phyloP scores from a whole-genome alignment of 495 filamentous ascomycete genomes.

The Neurospora sp. region DNA sequence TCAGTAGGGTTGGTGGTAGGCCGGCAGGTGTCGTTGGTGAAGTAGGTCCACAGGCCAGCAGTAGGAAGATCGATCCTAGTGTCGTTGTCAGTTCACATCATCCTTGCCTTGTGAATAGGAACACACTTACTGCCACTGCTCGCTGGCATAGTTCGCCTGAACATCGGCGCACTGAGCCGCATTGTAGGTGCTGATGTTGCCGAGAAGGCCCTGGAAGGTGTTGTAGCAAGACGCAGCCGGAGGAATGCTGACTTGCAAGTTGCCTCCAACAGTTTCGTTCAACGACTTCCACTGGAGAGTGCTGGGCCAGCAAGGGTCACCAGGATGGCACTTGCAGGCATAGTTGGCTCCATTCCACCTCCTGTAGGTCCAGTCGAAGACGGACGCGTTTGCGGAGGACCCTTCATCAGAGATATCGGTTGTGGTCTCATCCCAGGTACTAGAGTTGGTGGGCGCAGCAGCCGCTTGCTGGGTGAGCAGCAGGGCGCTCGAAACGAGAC shows the following conservation, averaged over 20 bases:
- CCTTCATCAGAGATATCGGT: background rate
- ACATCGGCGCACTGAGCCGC: slow-evolving; percentile 25
- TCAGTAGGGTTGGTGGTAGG: slow-evolving; percentile 31
- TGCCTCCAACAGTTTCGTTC: slow-evolving; percentile 31
- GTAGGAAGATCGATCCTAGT: slow-evolving; percentile 28
- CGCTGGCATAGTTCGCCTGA: slow-evolving; percentile 22
- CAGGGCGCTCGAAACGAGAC: slow-evolving; percentile 8
- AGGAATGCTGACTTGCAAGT: slow-evolving; percentile 26
- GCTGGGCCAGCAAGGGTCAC: slow-evolving; percentile 34
- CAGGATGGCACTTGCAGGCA: slow-evolving; percentile 34
- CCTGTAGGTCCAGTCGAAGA: slow-evolving; percentile 13
- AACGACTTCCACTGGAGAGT: slow-evolving; percentile 20
- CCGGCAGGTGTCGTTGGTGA: slow-evolving; percentile 37
- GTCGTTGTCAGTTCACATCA: background rate
- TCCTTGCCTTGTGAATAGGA: background rate
- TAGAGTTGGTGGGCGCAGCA: background rate
- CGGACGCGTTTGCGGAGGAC: background rate
- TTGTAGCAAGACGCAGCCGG: slow-evolving; percentile 31
- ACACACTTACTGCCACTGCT: slow-evolving; percentile 27
- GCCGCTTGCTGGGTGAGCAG: slow-evolving; percentile 5
- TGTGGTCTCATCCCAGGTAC: background rate
- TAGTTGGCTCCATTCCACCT: slow-evolving; percentile 23
- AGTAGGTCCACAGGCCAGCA: slow-evolving; percentile 35
- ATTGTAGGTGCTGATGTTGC: slow-evolving; percentile 27
- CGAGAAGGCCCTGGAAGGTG: slow-evolving; percentile 28